Base-by-base conservation (phyloP, 768 basidiomycete genomes). In the Hemileccinum impolitum region DNA sequence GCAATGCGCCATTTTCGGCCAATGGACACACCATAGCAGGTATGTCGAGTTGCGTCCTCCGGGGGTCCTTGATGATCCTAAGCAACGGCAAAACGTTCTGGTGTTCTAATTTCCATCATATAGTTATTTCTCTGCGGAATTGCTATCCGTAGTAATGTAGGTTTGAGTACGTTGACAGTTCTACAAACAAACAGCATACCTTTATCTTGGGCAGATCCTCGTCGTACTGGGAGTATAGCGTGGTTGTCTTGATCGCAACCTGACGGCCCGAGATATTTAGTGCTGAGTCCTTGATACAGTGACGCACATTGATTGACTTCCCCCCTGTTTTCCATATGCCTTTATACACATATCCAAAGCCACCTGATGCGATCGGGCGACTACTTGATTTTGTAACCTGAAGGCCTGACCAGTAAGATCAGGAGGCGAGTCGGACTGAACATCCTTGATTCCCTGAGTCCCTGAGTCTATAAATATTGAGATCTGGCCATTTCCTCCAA, bases 11-110 rank as follows among this genome's bases (percentile, higher is more conserved):
- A 12, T 30, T 38, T 39, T 46, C 37, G 19, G 17, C 8, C 38
- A 28, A 46, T 28, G 45, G 45, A 19, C 37, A 46, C 14, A 46
- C 45, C 45, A 46, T 39, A 11, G 45, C 44, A 19, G 45, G 45
- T 39, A 46, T 45, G 3, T 39, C 28, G 3, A 26, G 18, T 12
- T 32, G 12, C 12, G n/a, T 18, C 9, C 18, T 15, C 18, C n/a
- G n/a, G 45, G 14, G 11, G 13, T 46, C 45, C 2, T 15, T 26
- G 15, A 45, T 19, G 25, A 18, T 46, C 19, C 35, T 25, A 8
- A 37, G 15, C 9, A 39, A 31, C 4, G 37, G 45, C 28, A 31
- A 30, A 21, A 46, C 45, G 15, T 46, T 39, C 1, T 26, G 17
- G 15, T 46, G 45, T 17, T 31, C 19, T 12, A 46, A 5, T 21